Evolutionary conservation across 345 rosid genomes (phyloP).

Genomic region (Aquilaria sinensis): DNA sequence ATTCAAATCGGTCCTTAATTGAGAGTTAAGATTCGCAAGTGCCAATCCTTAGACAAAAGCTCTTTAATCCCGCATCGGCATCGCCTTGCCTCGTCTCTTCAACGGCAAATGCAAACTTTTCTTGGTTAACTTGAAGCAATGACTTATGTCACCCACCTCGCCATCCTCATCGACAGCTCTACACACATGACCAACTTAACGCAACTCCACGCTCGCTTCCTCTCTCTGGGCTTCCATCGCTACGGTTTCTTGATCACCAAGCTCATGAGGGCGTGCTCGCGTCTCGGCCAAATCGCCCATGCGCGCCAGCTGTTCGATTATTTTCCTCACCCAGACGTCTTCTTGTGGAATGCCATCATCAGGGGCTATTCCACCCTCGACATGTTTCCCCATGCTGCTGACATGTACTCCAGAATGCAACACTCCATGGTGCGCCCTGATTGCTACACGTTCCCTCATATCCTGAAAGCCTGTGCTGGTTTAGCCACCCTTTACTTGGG

Average conservation of each 20-base stretch:
- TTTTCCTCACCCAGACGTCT: conserved; percentile 48
- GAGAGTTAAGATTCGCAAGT: too few relatives aligned
- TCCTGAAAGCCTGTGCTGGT: conserved; percentile 55
- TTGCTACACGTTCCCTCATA: conserved; percentile 46
- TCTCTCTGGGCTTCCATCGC: conserved; percentile 30
- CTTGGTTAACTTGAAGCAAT: too few relatives aligned
- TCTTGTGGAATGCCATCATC: conserved; percentile 56
- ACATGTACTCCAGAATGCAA: conserved; percentile 48
- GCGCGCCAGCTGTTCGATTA: conserved; percentile 58
- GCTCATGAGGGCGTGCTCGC: conserved; percentile 23
- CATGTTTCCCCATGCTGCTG: conserved; percentile 33
- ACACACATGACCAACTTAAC: conserved; percentile 26
- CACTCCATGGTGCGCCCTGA: conserved; percentile 40
- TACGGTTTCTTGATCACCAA: conserved; percentile 48
- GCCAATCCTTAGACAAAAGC: too few relatives aligned
- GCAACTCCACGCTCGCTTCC: conserved; percentile 46
- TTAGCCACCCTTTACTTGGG: conserved; percentile 36
- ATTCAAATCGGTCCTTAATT: too few relatives aligned
- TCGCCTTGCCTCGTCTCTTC: too few relatives aligned
- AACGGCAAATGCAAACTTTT: too few relatives aligned
- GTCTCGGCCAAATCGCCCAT: conserved; percentile 33
- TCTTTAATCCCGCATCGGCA: too few relatives aligned
- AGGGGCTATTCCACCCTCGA: conserved; percentile 43
- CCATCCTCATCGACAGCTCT: conserved; percentile 38
- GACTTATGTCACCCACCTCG: not conserved